Conservation (phyloP, 495 filamentous ascomycete species). For the Durotheca rogersii region DNA sequence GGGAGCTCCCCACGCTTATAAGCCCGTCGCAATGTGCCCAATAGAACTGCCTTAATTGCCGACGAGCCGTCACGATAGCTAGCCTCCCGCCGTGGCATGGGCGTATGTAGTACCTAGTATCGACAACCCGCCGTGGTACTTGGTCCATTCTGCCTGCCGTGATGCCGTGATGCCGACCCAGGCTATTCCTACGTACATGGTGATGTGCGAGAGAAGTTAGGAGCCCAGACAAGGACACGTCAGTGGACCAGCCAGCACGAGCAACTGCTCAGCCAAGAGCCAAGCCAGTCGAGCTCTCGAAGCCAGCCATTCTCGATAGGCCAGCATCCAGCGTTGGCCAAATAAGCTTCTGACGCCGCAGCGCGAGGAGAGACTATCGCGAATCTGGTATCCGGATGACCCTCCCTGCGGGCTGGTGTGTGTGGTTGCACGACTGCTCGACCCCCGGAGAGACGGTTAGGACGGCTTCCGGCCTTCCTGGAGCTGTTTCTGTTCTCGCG, state of each 20-base stretch:
- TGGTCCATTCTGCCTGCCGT: conserved; percentile 10
- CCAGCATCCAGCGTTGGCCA: conserved; percentile 13
- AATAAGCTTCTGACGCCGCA: conserved; percentile 20
- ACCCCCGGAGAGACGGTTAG: neutral
- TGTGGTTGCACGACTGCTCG: conserved; percentile 6
- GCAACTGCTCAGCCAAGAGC: conserved; percentile 2
- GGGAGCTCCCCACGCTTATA: conserved; percentile 24
- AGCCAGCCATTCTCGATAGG: neutral
- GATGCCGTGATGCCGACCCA: too few species aligned
- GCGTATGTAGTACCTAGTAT: conserved; percentile 9
- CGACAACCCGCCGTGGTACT: conserved; percentile 23
- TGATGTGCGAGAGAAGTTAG: neutral
- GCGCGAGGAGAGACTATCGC: conserved; percentile 11
- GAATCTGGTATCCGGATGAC: conserved; percentile 8
- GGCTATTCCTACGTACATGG: conserved; percentile 4
- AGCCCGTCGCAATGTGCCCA: conserved; percentile 28
- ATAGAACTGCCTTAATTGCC: conserved; percentile 24
- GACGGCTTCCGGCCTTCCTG: neutral
- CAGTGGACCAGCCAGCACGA: conserved; percentile 1
- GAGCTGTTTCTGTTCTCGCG: neutral
- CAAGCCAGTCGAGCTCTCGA: conserved; percentile 18
- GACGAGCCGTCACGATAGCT: conserved; percentile 12
- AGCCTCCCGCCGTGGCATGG: neutral
- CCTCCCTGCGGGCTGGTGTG: conserved; percentile 6
- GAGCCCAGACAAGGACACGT: neutral